Evolutionary conservation across 495 filamentous ascomycete genomes (phyloP), one percentile per base, ranked within the genome.

Genomic region (Penicillium paradoxum): DNA sequence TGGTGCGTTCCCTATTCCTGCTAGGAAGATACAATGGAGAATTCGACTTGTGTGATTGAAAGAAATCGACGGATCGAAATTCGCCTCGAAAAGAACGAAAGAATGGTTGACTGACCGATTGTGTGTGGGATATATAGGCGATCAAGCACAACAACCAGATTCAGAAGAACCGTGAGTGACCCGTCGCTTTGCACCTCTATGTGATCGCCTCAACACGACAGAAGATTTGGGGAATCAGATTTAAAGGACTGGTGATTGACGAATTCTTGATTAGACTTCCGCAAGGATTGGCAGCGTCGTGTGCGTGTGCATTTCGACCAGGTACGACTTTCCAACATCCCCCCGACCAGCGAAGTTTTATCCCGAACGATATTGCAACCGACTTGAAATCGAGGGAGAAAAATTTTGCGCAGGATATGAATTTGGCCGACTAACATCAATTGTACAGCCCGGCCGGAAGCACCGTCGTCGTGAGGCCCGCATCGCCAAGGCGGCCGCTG

Each of bases 111-210:
- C 65, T 73, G 67, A 68, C 69, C 57, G 55, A 59, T 45, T 61
- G 60, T 62, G 54, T 59, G 58, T 58, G 55, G 56, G 54, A 51
- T 44, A 65, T 70, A 73, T 68, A 86, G 88, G 87, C 93, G 82
- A 96, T 98, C 88, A 96, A 95, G 83, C 92, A 97, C 85, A 98
- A 98, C 78, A 90, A 98, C 83, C 87, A 93, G 82, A 87, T 98
- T 78, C 91, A 83, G 70, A 85, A 95, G 85, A 95, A 93, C 84
- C 93, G 89, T 95, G 80, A 78, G 88, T 79, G 54, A 55, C 53
- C 57, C 59, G 51, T 44, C 27, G 42, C 45, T 45, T 24, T 33
- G n/a, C 36, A 32, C 29, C 33, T 22, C 29, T 32, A 36, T 53
- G 45, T 53, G 39, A 39, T 36, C 21, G 46, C 30, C 15, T 54